These are phyloP conservation scores for Solanum paucissectum DNA, from an alignment of 257 asterid species.

Conservation along the genomic window DNA sequence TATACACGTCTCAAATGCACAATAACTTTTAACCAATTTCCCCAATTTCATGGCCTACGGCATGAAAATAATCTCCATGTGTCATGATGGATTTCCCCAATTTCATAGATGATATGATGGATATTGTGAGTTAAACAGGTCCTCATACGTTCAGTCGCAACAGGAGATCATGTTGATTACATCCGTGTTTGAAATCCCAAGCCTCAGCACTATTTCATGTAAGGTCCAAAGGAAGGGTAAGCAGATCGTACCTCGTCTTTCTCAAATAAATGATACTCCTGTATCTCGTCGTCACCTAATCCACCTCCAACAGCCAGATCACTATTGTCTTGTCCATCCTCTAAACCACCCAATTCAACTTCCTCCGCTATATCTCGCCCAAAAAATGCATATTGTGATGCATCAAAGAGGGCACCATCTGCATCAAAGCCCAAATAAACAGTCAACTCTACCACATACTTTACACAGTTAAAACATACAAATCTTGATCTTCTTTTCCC, in stretches of 20 bases:
- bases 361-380: slow-evolving; percentile 54
- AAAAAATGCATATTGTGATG: slow-evolving; percentile 78
- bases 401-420: slow-evolving; percentile 62
- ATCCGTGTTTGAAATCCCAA: not conserved
- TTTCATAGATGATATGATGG: not conserved
- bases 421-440: slow-evolving; percentile 13
- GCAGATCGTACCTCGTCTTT: slow-evolving; percentile 58
- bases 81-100: not conserved
- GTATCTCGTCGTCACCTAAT: slow-evolving; percentile 43
- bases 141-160: not conserved
- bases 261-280: slow-evolving; percentile 70
- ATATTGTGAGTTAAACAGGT: not conserved
- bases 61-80: not conserved
- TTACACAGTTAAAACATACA: not conserved
- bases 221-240: not conserved
- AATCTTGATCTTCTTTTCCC: not conserved
- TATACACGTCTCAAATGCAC: not conserved
- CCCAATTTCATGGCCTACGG: not conserved
- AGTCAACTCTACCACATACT: not conserved
- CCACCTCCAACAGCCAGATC: slow-evolving; percentile 38
- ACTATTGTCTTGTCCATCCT: slow-evolving; percentile 34
- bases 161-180: not conserved
- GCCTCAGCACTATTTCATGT: not conserved
- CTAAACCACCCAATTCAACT: slow-evolving; percentile 73
- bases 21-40: not conserved